phyloP scores from a whole-genome alignment of 768 basidiomycete species.

The Cubamyces sp. region DNA sequence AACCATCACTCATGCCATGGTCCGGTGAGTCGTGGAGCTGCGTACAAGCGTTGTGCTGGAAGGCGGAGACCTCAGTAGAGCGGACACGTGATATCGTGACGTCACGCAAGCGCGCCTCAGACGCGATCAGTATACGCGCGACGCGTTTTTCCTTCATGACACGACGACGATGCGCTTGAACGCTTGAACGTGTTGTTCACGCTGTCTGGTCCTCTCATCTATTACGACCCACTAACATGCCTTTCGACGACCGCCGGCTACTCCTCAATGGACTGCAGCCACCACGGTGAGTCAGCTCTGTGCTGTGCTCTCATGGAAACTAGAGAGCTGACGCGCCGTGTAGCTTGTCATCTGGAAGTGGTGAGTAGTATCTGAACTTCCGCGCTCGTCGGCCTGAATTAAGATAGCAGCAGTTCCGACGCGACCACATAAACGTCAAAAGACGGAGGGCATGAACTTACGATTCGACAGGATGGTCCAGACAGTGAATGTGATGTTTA shows the following conservation, averaged over 20 bases:
- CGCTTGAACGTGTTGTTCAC: not conserved
- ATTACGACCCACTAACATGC: not conserved
- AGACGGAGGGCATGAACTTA: constrained; percentile 53
- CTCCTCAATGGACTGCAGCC: constrained; percentile 17
- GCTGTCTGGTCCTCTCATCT: not conserved
- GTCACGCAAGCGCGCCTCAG: too few species aligned
- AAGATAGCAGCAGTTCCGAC: not conserved
- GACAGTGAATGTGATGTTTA: constrained; percentile 50
- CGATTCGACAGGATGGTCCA: constrained; percentile 72
- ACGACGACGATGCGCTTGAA: not conserved
- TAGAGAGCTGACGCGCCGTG: not conserved
- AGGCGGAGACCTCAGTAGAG: too few species aligned
- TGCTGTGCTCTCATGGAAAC: not conserved
- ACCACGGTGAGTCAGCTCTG: constrained; percentile 1
- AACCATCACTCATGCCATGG: too few species aligned
- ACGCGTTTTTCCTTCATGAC: not conserved
- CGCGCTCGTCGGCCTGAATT: not conserved
- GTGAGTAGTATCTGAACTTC: not conserved
- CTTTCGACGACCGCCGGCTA: constrained; percentile 3
- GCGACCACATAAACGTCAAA: constrained; percentile 49
- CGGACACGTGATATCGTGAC: too few species aligned
- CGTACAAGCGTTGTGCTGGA: too few species aligned
- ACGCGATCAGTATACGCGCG: too few species aligned
- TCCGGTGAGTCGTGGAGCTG: too few species aligned
- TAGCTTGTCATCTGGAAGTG: not conserved